These are phyloP conservation scores for Incumbomyces delicatus DNA, from an alignment of 2,329 filamentous ascomycete genomes.

Conservation along the genomic window DNA sequence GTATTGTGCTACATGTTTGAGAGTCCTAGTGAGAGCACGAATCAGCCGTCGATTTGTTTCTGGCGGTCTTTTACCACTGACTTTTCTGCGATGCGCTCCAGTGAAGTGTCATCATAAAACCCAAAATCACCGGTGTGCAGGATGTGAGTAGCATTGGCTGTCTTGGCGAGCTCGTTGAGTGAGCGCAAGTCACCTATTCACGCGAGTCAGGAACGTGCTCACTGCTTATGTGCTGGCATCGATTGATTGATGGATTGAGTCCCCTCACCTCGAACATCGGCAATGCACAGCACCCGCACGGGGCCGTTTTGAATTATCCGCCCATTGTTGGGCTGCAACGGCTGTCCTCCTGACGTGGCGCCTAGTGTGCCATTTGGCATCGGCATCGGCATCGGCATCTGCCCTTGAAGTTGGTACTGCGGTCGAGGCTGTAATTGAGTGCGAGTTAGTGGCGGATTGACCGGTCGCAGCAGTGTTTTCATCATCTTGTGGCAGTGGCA, in stretches of 20 bases:
- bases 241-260: too few species aligned
- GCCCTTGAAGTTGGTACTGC: conserved; percentile 22
- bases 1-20: conserved; percentile 98
- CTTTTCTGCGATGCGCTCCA: conserved; percentile 98
- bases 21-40: conserved; percentile 60
- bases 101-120: conserved; percentile 92
- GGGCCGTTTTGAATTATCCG: conserved; percentile 40
- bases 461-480: conserved; percentile 18
- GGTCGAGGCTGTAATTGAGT: conserved; percentile 18
- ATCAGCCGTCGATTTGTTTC: conserved; percentile 8
- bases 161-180: conserved; percentile 89
- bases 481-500: conserved; percentile 28
- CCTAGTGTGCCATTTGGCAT: conserved; percentile 39
- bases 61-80: conserved; percentile 38
- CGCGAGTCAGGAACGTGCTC: background rate
- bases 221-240: too few species aligned
- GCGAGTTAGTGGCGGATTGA: conserved; percentile 13
- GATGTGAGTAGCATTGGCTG: conserved; percentile 91
- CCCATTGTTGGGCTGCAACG: conserved; percentile 42
- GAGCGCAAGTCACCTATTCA: conserved; percentile 78
- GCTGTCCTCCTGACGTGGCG: conserved; percentile 37
- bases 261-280: conserved; percentile 42
- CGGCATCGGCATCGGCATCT: conserved; percentile 34
- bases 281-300: conserved; percentile 40
- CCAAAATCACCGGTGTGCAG: conserved; percentile 98